These are phyloP conservation scores for Paulownia fortunei DNA, from an alignment of 257 asterid species.

Conservation along the genomic window DNA sequence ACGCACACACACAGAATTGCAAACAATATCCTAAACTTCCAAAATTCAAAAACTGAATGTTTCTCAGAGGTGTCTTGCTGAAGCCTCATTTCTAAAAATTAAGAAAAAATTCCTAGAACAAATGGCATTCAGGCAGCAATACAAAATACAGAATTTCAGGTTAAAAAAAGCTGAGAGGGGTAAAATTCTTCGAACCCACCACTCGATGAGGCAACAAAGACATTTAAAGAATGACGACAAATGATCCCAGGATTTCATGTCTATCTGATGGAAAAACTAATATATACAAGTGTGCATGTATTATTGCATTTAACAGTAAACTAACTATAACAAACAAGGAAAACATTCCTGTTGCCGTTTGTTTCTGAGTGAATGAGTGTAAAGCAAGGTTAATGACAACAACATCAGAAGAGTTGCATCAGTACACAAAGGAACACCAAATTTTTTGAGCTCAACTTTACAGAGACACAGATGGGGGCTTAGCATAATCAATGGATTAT, in stretches of 20 bases:
- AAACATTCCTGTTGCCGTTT: not conserved
- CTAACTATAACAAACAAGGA: not conserved
- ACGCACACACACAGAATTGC: not conserved
- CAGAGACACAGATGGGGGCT: not conserved
- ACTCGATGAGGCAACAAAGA: not conserved
- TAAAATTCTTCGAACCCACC: not conserved
- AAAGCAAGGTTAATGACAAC: not conserved
- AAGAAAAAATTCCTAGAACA: not conserved
- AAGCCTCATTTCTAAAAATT: not conserved
- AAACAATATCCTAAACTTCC: conserved; percentile 1
- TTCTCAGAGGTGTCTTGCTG: not conserved
- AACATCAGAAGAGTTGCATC: not conserved
- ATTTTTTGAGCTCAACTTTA: not conserved
- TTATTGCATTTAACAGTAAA: not conserved
- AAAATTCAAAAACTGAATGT: not conserved
- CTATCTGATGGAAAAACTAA: not conserved
- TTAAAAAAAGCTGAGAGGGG: not conserved
- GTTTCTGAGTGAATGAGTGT: not conserved
- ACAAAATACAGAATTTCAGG: not conserved
- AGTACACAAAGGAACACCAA: not conserved
- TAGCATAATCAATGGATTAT: conserved; percentile 16
- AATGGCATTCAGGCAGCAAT: not conserved
- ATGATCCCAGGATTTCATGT: not conserved
- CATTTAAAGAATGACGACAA: not conserved
- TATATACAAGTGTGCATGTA: not conserved